A percentile compares a stretch with the other conserved stretches of the same genome.
Evolutionary conservation across 331 rosid genomes (phyloP).

Genomic region (Ulmus americana): DNA sequence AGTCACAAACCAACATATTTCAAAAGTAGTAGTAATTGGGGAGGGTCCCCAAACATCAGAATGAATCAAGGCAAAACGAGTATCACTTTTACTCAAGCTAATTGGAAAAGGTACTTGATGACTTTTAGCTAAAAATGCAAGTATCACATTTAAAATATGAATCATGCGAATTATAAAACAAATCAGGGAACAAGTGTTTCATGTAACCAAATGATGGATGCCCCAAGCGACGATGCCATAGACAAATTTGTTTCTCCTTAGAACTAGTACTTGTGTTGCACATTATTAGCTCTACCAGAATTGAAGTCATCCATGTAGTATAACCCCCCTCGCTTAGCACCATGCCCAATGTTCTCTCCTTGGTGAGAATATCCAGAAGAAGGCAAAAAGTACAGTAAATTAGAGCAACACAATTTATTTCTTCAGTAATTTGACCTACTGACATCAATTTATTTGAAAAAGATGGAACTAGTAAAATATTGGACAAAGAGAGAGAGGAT

Average conservation of each 20-base stretch:
- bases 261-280: too few species aligned
- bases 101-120: neutral
- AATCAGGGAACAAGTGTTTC: too few species aligned
- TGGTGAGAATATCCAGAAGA: neutral
- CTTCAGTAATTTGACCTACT: neutral
- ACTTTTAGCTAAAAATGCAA: neutral
- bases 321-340: too few species aligned
- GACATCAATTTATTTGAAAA: too few species aligned
- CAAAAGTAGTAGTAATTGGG: neutral
- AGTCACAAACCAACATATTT: neutral
- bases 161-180: too few species aligned
- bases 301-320: too few species aligned
- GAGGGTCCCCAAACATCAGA: neutral
- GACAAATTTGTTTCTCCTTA: too few species aligned
- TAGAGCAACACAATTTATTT: slow-evolving; percentile 1
- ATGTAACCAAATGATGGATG: too few species aligned
- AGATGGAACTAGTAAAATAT: too few species aligned
- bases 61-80: neutral
- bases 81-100: neutral
- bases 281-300: neutral
- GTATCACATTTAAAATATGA: too few species aligned
- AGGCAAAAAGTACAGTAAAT: neutral
- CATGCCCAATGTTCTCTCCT: too few species aligned
- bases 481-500: too few species aligned
- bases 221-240: neutral